Evolutionary conservation across 1,284 basidiomycete genomes (phyloP), one percentile per base, ranked within the genome.

Genomic region (Cryptococcus maquisensis): DNA sequence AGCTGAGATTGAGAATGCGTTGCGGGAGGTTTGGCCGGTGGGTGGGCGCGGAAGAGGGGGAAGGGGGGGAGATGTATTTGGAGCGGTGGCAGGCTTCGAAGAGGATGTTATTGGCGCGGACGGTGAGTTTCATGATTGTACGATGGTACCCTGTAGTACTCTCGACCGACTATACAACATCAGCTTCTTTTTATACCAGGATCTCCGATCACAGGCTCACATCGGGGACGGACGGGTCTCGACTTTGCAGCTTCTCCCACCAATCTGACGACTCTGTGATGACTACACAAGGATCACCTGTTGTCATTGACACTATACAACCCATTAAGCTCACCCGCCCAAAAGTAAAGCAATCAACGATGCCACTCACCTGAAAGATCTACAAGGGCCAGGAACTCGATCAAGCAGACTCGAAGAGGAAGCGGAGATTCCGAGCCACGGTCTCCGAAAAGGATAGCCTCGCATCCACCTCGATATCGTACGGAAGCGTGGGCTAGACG

Each of bases 301-400:
- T 63, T 4, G 63, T 60, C 37, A 66, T 46, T 3, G 57, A 62
- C 4, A 59, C 65, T 64, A 35, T 3, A 3, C 15, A 35, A 12
- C 3, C 6, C n/a, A 21, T 40, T 15, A 12, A 18, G 20, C 15
- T 15, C 6, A 36, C 24, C n/a, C 32, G 32, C 26, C 24, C 6
- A 39, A 10, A 6, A 13, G 8, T 10, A 5, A 38, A 3, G 20
- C 41, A 43, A 43, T 12, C 20, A 43, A 3, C n/a, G n/a, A n/a
- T n/a, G n/a, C n/a, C n/a, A 60, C 67, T 45, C 37, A 67, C 67
- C 59, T 16, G 65, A 44, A 1, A 72, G 49, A 46, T 69, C 67
- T 40, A 61, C 46, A 49, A 68, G 61, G 18, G 61, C 66, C 9
- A 62, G 51, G 32, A 61, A 64, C 57, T 69, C 70, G 32, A 68